Evolutionary conservation across 305 asterid species (phyloP), one percentile per base, ranked within the genome.

Genomic region (Fraxinus platypoda): DNA sequence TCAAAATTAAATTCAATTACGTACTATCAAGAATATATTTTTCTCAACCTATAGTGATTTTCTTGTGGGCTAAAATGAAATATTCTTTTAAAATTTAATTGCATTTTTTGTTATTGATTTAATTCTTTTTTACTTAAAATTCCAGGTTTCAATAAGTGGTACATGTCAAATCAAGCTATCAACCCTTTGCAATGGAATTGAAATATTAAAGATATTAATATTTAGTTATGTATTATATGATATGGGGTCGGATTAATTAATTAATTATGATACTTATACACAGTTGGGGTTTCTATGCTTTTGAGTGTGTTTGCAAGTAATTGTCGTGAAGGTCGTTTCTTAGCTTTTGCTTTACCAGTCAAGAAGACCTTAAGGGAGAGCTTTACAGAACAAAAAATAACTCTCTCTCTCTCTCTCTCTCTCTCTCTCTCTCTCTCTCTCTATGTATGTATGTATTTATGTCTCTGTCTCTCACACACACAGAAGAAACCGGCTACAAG

Each of bases 281-380:
- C 72, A 23, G 72, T 62, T 59, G 71, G 30, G 26, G 71, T 73
- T 73, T 19, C 34, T 75, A 28, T 41, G 78, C 78, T 75, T 75
- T 75, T 75, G 78, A 75, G 78, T 75, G 64, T 41, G 52, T 38
- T 8, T 11, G 52, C 6, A 75, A 38, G 64, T 75, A 75, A 75
- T 28, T 64, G 19, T 17, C 21, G 68, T 38, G 54, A 64, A 64
- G 33, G n/a, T 25, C 74, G 84, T 83, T 89, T 80, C 76, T 33
- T 78, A 80, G 85, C 90, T 87, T 93, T 93, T 87, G 90, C 94
- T 94, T 94, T 94, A 82, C 80, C 91, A 86, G 95, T 92, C 93
- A 93, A 91, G 89, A 86, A 84, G 78, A 85, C 87, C 76, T 81
- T 25, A 64, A 62, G 72, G 1, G 30, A 62, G 72, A 62, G 72